Evolutionary conservation across 2,329 filamentous ascomycete genomes (phyloP).

Genomic region (Rhynchosporium graminicola): DNA sequence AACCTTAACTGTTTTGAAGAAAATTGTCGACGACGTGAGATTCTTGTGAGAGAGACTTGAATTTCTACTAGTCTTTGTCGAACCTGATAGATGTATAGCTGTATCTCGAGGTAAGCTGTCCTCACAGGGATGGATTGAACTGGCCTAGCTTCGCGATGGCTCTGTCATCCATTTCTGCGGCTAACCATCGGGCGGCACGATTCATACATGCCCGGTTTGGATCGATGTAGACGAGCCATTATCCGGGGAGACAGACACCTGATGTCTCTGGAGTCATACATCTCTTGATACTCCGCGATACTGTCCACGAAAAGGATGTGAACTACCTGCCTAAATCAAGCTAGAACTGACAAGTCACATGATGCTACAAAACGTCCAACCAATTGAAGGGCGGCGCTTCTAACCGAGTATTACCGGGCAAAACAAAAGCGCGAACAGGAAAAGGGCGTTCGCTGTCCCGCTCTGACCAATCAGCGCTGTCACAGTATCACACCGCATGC

Average conservation of each 20-base stretch:
- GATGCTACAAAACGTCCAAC: neutral
- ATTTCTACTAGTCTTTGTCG: no score
- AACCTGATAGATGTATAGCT: no score
- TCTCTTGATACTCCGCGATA: neutral
- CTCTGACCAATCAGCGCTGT: conserved; percentile 18
- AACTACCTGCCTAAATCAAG: neutral
- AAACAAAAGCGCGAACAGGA: neutral
- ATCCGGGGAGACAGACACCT: neutral
- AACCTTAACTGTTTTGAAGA: no score
- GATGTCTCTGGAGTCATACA: neutral
- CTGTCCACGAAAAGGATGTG: neutral
- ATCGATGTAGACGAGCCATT: no score
- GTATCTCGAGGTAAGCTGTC: no score
- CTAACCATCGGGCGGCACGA: no score
- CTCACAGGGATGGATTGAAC: no score
- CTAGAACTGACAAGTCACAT: neutral
- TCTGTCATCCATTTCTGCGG: no score
- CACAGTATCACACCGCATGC: conserved; percentile 36
- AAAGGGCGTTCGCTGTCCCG: conserved; percentile 13
- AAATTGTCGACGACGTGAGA: no score
- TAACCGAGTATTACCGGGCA: neutral
- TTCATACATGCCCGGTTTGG: no score
- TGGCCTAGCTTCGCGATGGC: no score
- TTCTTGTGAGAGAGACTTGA: no score
- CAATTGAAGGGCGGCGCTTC: conserved; percentile 18